Evolutionary conservation across 2,329 filamentous ascomycete genomes (phyloP).

Genomic region (Claviceps quebecensis): DNA sequence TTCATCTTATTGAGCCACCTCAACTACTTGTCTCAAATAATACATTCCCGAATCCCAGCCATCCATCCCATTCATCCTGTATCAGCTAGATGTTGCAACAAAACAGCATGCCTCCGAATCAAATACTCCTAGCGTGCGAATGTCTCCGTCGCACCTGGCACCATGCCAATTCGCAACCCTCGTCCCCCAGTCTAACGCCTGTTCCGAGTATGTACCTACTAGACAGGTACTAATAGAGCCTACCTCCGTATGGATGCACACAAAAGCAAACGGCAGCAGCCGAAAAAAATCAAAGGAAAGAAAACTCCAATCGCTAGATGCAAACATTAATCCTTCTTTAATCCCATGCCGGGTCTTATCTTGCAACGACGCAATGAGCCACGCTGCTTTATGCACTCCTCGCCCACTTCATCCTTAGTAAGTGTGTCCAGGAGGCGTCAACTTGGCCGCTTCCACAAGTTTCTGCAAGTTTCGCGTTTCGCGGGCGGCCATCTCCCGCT

Average conservation of each 20-base stretch:
- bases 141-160: background rate
- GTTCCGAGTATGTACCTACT: background rate
- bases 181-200: background rate
- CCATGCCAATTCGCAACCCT: background rate
- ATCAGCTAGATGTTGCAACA: constrained; percentile 4
- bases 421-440: constrained; percentile 27
- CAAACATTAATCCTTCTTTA: constrained; percentile 9
- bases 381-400: too few species aligned
- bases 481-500: constrained; percentile 59
- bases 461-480: constrained; percentile 57
- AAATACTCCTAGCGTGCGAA: background rate
- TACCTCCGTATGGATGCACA: constrained; percentile 10
- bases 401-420: background rate
- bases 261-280: constrained; percentile 7
- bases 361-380: too few species aligned
- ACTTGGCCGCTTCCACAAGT: constrained; percentile 49
- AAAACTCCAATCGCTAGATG: constrained; percentile 27
- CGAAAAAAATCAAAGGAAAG: constrained; percentile 3
- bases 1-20: background rate
- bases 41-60: constrained; percentile 1
- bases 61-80: background rate
- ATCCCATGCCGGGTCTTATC: background rate
- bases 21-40: background rate
- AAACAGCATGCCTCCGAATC: constrained; percentile 4
- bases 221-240: background rate